Evolutionary conservation across 805 yeast genomes (phyloP).

Genomic region (Nakazawaea sp.): DNA sequence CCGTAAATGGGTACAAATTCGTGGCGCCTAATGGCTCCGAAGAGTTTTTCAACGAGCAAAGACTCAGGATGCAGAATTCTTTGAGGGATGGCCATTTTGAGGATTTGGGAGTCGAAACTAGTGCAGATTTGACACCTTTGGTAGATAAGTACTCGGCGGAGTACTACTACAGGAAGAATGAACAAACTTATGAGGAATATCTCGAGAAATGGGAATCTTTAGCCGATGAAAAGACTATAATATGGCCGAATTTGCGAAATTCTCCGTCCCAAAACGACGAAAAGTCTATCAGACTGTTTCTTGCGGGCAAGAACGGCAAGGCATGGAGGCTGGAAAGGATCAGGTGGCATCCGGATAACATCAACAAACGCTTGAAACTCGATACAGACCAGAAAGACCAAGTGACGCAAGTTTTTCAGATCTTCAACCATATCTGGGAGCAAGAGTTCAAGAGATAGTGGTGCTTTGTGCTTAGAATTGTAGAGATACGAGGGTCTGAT

Average conservation of each 20-base stretch:
- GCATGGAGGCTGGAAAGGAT: constrained; percentile 42
- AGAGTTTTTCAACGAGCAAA: too few species aligned
- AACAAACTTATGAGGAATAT: constrained; percentile 18
- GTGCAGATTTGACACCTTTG: too few species aligned
- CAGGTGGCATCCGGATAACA: constrained; percentile 69
- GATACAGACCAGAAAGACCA: constrained; percentile 14
- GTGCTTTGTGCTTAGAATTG: too few species aligned
- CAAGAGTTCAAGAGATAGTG: too few species aligned
- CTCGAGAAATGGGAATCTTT: constrained; percentile 21
- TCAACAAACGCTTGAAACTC: constrained; percentile 28
- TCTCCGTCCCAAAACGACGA: constrained; percentile 21
- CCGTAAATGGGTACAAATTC: constrained; percentile 35
- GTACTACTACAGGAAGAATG: neutral
- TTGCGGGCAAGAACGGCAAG: constrained; percentile 12
- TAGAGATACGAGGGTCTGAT: too few species aligned
- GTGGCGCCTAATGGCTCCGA: constrained; percentile 21
- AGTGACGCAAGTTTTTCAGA: constrained; percentile 35
- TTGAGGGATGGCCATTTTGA: too few species aligned
- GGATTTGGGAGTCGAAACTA: too few species aligned
- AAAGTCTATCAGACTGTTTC: constrained; percentile 13
- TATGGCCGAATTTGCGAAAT: constrained; percentile 25
- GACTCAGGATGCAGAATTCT: too few species aligned
- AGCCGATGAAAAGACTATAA: constrained; percentile 17
- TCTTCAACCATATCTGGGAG: constrained; percentile 33
- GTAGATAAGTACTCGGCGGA: constrained; percentile 5